Evolutionary conservation across 441 rosid species (phyloP).

Genomic region (Sinapis alba): DNA sequence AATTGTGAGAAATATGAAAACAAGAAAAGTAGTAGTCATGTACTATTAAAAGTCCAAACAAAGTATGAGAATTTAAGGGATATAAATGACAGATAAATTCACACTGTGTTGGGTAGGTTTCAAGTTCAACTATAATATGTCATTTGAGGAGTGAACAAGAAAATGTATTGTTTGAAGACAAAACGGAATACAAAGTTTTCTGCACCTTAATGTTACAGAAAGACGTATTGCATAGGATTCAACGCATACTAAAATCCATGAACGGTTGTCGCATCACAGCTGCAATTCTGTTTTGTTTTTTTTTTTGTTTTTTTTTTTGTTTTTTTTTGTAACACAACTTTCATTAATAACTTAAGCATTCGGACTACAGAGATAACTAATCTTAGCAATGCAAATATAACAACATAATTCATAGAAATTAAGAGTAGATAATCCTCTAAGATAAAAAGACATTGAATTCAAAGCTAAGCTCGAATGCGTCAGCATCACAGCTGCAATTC

Average conservation of each 20-base stretch:
- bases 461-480: no score
- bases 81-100: background rate
- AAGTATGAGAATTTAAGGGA: background rate
- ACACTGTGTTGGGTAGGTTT: background rate
- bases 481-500: conserved; percentile 21
- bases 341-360: no score
- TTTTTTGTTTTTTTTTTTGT: no score
- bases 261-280: conserved; percentile 28
- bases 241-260: conserved; percentile 19
- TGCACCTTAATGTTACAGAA: background rate
- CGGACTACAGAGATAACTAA: no score
- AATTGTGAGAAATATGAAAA: background rate
- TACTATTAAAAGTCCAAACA: background rate
- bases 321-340: no score
- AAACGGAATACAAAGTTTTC: background rate
- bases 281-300: no score
- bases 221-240: conserved; percentile 25
- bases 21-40: background rate
- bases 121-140: background rate
- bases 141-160: background rate
- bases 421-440: no score
- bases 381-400: no score
- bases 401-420: no score
- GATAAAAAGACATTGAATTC: no score
- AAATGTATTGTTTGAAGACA: background rate